Percentiles rank a stretch among this genome's conserved stretches.
phyloP scores from a whole-genome alignment of 306 rosid genomes.

The Vigna hirtella region DNA sequence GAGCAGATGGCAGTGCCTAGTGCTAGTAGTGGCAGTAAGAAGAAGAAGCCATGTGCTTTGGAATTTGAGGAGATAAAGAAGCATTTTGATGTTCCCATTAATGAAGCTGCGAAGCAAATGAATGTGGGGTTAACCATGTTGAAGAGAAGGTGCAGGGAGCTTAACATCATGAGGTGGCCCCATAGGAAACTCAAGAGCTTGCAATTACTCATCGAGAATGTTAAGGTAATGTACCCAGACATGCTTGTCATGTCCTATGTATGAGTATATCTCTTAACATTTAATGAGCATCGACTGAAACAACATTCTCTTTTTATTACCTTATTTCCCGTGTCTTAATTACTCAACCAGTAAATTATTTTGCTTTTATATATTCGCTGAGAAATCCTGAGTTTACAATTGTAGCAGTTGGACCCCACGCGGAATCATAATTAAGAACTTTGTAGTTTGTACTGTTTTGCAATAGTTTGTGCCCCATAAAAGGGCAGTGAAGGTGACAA shows the following conservation, averaged over 20 bases:
- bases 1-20: background rate
- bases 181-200: slow-evolving; percentile 84
- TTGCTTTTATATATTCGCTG: background rate
- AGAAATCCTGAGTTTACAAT: background rate
- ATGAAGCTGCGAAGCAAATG: slow-evolving; percentile 72
- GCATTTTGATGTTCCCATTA: slow-evolving; percentile 66
- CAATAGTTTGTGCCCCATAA: background rate
- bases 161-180: slow-evolving; percentile 86
- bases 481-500: background rate
- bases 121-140: slow-evolving; percentile 73
- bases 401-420: background rate
- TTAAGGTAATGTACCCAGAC: slow-evolving; percentile 55
- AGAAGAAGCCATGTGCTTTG: slow-evolving; percentile 15
- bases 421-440: background rate
- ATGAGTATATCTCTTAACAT: background rate
- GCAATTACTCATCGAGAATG: slow-evolving; percentile 62
- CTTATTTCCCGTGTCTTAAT: background rate
- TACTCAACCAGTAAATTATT: background rate
- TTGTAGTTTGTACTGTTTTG: background rate
- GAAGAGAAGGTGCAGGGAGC: slow-evolving; percentile 83
- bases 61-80: slow-evolving; percentile 50
- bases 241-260: too few species aligned
- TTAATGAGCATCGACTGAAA: background rate
- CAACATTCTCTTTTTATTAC: background rate
- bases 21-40: background rate